Base-by-base conservation (phyloP, 352 stramenopile genomes). In the Stephanocyclus meneghinianus region DNA sequence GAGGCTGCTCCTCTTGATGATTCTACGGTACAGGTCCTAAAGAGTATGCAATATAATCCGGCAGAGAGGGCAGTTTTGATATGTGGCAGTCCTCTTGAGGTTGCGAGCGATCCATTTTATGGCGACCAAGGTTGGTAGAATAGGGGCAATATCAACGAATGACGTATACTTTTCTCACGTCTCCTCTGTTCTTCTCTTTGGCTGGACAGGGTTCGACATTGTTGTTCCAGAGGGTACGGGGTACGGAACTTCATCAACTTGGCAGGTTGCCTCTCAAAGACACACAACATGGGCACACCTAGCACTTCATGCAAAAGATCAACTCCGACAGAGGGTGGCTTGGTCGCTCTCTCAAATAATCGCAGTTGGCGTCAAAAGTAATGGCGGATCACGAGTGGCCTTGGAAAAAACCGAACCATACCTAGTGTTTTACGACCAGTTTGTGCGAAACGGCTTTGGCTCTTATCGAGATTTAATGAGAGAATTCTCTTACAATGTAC, bases 311-410 rank as follows among this genome's bases (percentile, higher is more conserved):
- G 63, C 26, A 3, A 51, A 81, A 55, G 87, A 90, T 72, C 89
- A 93, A 71, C 66, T 93, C 6, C 47, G 89, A 26, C 87, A 93
- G 75, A 60, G 83, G 42, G 74, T 91, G 29, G 85, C 87, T 29
- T 93, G 83, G 81, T 85, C 87, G 1, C 48, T 61, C n/a, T 59
- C 37, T 29, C 37, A 68, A 55, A 40, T 69, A 2, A 53, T 63
- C 30, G 15, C 60, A 26, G 26, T 68, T 69, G 80, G 80, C 30
- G 56, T 76, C 0, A 73, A 75, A 11, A 71, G 10, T 26, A 57
- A 47, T n/a, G n/a, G 15, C 56, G 42, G 48, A 29, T 56, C 32
- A 13, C 47, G 57, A 51, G 57, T 65, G 4, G 6, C 6, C 32
- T 16, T 66, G 13, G 53, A 71, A 61, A 40, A 45, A n/a, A 88